Conservation (phyloP, 1,139 yeast genomes). For the Taphrina pruni region DNA sequence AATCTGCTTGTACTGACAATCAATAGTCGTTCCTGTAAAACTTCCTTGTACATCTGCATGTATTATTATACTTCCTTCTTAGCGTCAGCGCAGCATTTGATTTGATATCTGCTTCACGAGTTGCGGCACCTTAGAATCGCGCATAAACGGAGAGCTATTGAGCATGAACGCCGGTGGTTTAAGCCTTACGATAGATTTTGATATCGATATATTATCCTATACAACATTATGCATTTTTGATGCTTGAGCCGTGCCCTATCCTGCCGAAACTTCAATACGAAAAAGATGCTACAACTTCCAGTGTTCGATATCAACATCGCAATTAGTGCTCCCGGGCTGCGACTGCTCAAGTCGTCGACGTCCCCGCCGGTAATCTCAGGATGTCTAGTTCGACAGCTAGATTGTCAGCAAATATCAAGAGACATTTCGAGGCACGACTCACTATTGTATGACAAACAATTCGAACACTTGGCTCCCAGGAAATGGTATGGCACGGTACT, state of each 20-base stretch:
- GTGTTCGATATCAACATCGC: too few species aligned
- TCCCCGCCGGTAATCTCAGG: constrained; percentile 1
- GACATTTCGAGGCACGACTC: neutral
- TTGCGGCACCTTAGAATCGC: neutral
- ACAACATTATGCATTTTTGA: neutral
- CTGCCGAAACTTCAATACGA: too few species aligned
- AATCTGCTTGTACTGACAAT: neutral
- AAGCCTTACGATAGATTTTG: too few species aligned
- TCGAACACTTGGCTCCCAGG: constrained; percentile 74
- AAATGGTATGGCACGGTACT: constrained; percentile 79
- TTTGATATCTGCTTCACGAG: neutral
- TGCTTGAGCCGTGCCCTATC: too few species aligned
- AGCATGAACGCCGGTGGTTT: neutral
- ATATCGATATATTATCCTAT: neutral
- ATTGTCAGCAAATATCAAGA: neutral
- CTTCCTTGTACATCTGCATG: neutral
- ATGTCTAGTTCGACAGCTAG: constrained; percentile 26
- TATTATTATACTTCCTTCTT: neutral
- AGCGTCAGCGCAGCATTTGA: constrained; percentile 6
- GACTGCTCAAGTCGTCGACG: neutral
- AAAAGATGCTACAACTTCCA: too few species aligned
- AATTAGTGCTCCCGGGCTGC: neutral
- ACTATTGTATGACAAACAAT: constrained; percentile 39
- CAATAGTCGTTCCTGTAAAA: neutral
- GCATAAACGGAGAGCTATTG: too few species aligned